Evolutionary conservation across 2,329 filamentous ascomycete species (phyloP).

Genomic region (Hypocrella siamensis): DNA sequence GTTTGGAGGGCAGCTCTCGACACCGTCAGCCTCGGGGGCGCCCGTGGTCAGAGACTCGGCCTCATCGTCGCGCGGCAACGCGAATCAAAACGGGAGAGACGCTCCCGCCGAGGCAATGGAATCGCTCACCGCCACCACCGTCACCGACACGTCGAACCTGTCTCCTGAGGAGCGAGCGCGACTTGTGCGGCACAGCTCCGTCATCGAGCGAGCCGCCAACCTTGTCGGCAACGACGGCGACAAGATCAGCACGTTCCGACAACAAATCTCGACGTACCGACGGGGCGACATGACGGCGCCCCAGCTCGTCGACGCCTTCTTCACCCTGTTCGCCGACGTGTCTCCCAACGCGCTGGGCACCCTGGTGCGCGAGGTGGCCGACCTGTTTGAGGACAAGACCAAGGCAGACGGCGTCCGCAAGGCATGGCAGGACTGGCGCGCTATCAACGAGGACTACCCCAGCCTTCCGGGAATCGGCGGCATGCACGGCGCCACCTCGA

Average conservation of each 20-base stretch:
- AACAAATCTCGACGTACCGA: constrained; percentile 64
- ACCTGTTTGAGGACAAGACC: constrained; percentile 71
- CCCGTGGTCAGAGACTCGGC: constrained; percentile 2
- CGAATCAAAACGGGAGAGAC: constrained; percentile 8
- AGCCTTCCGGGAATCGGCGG: constrained; percentile 64
- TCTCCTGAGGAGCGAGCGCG: constrained; percentile 70
- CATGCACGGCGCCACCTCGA: constrained; percentile 44
- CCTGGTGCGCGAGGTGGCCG: constrained; percentile 77
- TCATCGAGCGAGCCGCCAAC: constrained; percentile 71
- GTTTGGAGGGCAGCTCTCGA: constrained; percentile 71
- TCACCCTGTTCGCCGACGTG: constrained; percentile 66
- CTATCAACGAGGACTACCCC: constrained; percentile 91
- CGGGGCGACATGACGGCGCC: constrained; percentile 52
- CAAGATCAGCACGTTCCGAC: constrained; percentile 67
- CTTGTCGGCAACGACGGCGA: constrained; percentile 61
- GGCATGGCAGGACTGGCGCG: constrained; percentile 90
- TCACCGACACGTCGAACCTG: constrained; percentile 35
- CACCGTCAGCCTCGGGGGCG: constrained; percentile 9
- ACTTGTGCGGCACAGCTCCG: constrained; percentile 62
- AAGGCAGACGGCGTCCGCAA: constrained; percentile 62
- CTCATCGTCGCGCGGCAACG: constrained; percentile 8
- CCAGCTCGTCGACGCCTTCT: constrained; percentile 75
- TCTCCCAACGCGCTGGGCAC: constrained; percentile 72
- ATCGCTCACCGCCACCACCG: constrained; percentile 33
- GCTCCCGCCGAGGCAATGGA: constrained; percentile 3